Percentiles rank a stretch among this genome's conserved stretches.
Evolutionary conservation across 2,329 filamentous ascomycete genomes (phyloP).

Genomic region (Xylariaceae sp.): DNA sequence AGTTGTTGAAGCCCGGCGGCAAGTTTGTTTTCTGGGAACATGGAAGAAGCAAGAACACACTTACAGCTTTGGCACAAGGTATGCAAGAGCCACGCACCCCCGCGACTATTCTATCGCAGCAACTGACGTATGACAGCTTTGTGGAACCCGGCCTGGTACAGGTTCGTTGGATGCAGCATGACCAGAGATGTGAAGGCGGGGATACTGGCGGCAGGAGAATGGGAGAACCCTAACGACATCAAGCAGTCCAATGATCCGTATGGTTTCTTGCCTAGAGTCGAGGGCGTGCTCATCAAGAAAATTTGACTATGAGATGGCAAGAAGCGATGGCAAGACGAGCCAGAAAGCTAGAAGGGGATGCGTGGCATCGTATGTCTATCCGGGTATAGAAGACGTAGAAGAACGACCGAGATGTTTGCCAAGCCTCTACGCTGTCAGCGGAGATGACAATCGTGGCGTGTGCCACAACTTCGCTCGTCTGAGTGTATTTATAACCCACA

Average conservation of each 20-base stretch:
- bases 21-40: constrained; percentile 47
- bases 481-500: no score
- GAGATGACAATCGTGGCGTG: no score
- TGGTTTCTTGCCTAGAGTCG: constrained; percentile 28
- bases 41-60: constrained; percentile 21
- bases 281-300: constrained; percentile 31
- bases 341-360: no score
- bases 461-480: no score
- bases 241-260: constrained; percentile 25
- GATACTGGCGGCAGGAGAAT: constrained; percentile 28
- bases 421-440: no score
- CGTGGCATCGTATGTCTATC: no score
- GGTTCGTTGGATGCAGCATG: constrained; percentile 30
- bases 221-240: constrained; percentile 31
- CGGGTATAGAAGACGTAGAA: no score
- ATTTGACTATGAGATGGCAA: constrained; percentile 1
- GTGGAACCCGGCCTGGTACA: constrained; percentile 30
- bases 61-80: constrained; percentile 32
- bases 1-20: constrained; percentile 42
- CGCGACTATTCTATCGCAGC: neutral
- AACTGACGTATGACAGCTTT: constrained; percentile 21
- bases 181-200: constrained; percentile 26
- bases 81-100: constrained; percentile 7
- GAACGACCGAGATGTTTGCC: no score
- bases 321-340: no score